These are phyloP conservation scores for Hamamelis virginiana DNA, from an alignment of 164 flowering plant species.

Conservation along the genomic window DNA sequence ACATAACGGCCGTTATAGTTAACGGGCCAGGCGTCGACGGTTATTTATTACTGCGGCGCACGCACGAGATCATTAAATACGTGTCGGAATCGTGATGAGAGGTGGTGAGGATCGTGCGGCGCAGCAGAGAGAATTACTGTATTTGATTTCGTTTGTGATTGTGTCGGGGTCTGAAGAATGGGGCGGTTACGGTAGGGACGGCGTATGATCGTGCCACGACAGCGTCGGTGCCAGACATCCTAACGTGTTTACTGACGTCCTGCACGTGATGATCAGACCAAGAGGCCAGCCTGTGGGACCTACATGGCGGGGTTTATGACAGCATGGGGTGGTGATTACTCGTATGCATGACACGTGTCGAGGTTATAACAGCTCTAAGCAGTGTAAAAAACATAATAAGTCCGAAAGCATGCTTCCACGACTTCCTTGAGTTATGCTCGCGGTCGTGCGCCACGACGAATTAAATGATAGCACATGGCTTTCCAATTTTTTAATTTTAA, in stretches of 20 bases:
- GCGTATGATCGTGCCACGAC: slow-evolving; percentile 1
- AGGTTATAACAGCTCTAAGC: not conserved
- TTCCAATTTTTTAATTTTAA: too few relatives aligned
- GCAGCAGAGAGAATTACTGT: not conserved
- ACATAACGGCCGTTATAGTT: not conserved
- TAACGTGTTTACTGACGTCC: slow-evolving; percentile 36
- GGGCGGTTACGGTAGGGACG: not conserved
- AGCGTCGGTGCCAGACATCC: slow-evolving; percentile 8
- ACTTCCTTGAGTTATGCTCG: slow-evolving; percentile 19
- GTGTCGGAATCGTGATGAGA: not conserved
- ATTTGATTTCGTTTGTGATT: not conserved
- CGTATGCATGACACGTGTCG: slow-evolving; percentile 12
- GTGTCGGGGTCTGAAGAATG: not conserved
- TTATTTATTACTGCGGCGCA: too few relatives aligned
- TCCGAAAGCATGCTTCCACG: slow-evolving; percentile 27
- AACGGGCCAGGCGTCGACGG: too few relatives aligned
- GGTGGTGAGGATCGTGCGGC: not conserved
- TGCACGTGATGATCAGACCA: slow-evolving; percentile 28
- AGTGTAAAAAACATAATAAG: slow-evolving; percentile 5
- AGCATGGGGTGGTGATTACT: slow-evolving; percentile 1
- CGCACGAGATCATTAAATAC: not conserved
- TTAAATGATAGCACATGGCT: slow-evolving; percentile 20
- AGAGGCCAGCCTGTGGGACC: slow-evolving; percentile 1
- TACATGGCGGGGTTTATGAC: not conserved
- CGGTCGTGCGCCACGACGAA: slow-evolving; percentile 9